Percentiles rank a stretch among this genome's conserved stretches.
Conservation (phyloP, 768 basidiomycete species). For the Candolleomyces aberdarensis region DNA sequence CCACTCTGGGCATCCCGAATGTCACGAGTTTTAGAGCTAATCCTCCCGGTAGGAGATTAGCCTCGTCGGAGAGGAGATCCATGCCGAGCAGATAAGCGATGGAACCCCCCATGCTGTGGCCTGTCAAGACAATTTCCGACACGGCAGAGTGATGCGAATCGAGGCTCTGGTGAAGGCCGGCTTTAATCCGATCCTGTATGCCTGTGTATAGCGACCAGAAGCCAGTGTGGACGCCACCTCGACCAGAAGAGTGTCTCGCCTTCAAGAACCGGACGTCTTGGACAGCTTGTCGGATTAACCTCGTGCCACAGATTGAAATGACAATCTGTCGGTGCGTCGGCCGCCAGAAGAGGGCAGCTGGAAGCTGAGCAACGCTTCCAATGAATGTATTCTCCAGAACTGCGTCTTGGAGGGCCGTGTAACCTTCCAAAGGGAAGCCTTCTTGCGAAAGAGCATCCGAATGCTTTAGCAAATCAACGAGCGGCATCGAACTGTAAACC, state of each 20-base stretch:
- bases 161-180: conserved; percentile 37
- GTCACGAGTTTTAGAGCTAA: conserved; percentile 36
- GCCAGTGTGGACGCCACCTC: conserved; percentile 46
- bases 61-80: conserved; percentile 36
- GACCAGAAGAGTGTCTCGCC: conserved; percentile 34
- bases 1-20: conserved; percentile 53
- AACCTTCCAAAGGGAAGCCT: conserved; percentile 50
- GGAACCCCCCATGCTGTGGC: conserved; percentile 57
- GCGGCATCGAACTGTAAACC: conserved; percentile 41
- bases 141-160: conserved; percentile 18
- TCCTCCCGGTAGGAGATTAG: not conserved
- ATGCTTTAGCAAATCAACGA: conserved; percentile 42
- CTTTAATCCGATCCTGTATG: conserved; percentile 28
- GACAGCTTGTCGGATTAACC: conserved; percentile 38
- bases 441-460: conserved; percentile 33
- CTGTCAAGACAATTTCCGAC: conserved; percentile 46
- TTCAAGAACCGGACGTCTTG: conserved; percentile 44
- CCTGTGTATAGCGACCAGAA: conserved; percentile 54
- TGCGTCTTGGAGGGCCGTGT: conserved; percentile 33
- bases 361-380: conserved; percentile 42
- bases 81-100: conserved; percentile 49
- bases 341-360: conserved; percentile 46
- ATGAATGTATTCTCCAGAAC: conserved; percentile 34
- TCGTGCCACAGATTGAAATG: conserved; percentile 51
- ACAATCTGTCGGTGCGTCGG: conserved; percentile 43